Evolutionary conservation across 805 yeast genomes (phyloP).

Genomic region (Nakazawaea ishiwadae): DNA sequence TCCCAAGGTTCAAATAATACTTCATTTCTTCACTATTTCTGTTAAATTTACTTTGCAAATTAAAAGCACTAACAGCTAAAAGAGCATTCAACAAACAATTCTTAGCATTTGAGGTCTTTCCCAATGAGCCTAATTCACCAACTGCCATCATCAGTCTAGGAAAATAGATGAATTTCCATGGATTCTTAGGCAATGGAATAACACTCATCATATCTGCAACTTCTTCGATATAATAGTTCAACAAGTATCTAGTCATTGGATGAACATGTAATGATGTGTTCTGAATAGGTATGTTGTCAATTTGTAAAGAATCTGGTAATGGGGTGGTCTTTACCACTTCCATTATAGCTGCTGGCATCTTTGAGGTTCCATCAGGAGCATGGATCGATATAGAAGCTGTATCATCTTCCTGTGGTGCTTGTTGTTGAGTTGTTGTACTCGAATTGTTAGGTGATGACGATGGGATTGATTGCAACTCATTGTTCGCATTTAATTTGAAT

Average conservation of each 20-base stretch:
- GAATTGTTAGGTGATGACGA: constrained; percentile 26
- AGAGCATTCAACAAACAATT: constrained; percentile 75
- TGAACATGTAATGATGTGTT: constrained; percentile 57
- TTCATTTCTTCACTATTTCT: constrained; percentile 65
- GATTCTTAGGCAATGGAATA: constrained; percentile 65
- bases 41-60: constrained; percentile 66
- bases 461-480: constrained; percentile 23
- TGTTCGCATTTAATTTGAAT: constrained; percentile 6
- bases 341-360: constrained; percentile 54
- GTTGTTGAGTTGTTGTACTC: background rate
- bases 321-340: constrained; percentile 38
- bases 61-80: constrained; percentile 78
- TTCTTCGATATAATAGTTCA: constrained; percentile 66
- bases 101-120: constrained; percentile 69
- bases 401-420: constrained; percentile 15
- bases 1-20: constrained; percentile 67
- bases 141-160: constrained; percentile 80
- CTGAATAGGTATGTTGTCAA: constrained; percentile 42
- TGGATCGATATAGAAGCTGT: constrained; percentile 36
- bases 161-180: constrained; percentile 84
- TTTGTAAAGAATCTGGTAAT: constrained; percentile 38
- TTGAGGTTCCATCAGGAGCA: constrained; percentile 32
- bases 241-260: constrained; percentile 66
- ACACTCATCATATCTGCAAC: constrained; percentile 76
- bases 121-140: constrained; percentile 74